A percentile compares a stretch with the other conserved stretches of the same genome.
Conservation (phyloP, 805 yeast species). For the Alloascoidea africana region DNA sequence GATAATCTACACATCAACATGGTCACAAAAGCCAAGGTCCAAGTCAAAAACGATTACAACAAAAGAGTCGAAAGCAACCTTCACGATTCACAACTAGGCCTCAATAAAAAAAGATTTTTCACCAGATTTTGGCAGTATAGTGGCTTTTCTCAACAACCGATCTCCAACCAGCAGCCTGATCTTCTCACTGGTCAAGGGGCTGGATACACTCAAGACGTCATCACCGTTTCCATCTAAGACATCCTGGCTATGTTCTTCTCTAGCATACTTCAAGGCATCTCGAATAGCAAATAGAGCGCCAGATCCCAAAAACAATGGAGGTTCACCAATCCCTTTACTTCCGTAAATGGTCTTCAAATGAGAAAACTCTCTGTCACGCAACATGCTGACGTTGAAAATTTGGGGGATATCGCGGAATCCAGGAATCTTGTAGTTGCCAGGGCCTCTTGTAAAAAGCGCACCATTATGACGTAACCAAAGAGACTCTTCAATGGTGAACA, state of each 20-base stretch:
- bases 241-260: conserved; percentile 17
- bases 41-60: no score
- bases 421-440: conserved; percentile 34
- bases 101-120: conserved; percentile 21
- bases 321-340: conserved; percentile 34
- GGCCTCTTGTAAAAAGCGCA: conserved; percentile 28
- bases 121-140: conserved; percentile 18
- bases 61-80: no score
- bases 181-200: conserved; percentile 29
- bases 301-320: conserved; percentile 31
- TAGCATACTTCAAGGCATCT: conserved; percentile 24
- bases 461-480: conserved; percentile 28
- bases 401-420: conserved; percentile 34
- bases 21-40: no score
- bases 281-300: conserved; percentile 27
- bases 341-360: conserved; percentile 28
- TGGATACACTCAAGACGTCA: conserved; percentile 15
- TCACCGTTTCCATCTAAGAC: conserved; percentile 6
- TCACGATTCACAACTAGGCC: conserved; percentile 16
- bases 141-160: conserved; percentile 14
- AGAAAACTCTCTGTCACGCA: conserved; percentile 24
- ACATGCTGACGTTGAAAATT: conserved; percentile 24
- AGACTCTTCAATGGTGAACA: conserved; percentile 32
- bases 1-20: no score
- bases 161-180: conserved; percentile 27